A percentile compares a stretch with the other conserved stretches of the same genome.
These are phyloP conservation scores for Mallotus repandus DNA, from an alignment of 441 rosid genomes.

Conservation along the genomic window DNA sequence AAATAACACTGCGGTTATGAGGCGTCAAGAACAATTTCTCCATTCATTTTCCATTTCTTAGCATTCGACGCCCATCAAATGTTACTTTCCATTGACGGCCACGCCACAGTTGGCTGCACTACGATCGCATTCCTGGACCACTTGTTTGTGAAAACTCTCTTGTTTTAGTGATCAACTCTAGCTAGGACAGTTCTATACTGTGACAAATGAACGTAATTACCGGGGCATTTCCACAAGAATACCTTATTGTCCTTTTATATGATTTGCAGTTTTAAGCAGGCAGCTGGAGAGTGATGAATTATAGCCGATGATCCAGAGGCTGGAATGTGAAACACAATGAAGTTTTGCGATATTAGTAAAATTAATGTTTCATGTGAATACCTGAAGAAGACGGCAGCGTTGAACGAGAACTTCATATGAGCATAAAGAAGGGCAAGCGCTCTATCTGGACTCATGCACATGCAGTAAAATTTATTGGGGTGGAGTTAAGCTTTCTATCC, in stretches of 20 bases:
- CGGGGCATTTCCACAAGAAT: conserved; percentile 2
- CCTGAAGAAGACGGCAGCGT: background rate
- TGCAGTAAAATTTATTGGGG: background rate
- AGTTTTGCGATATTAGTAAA: too few relatives aligned
- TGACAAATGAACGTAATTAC: background rate
- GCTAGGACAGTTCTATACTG: background rate
- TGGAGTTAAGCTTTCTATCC: conserved; percentile 23
- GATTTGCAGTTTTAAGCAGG: background rate
- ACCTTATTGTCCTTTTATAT: background rate
- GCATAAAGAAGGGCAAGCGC: too few relatives aligned
- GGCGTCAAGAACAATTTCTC: background rate
- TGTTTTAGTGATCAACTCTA: background rate
- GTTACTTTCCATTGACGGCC: conserved; percentile 10
- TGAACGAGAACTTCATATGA: too few relatives aligned
- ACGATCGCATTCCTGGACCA: background rate
- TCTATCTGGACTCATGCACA: background rate
- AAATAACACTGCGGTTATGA: background rate
- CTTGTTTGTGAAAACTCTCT: background rate
- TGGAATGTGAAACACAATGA: too few relatives aligned
- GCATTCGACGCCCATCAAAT: background rate
- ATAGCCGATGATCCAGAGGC: background rate
- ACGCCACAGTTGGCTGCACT: conserved; percentile 6
- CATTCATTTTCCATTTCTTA: conserved; percentile 14
- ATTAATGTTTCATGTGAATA: background rate
- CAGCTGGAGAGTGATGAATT: background rate